phyloP scores from a whole-genome alignment of 108 stramenopile species.

The Nannochloropsis gaditana region DNA sequence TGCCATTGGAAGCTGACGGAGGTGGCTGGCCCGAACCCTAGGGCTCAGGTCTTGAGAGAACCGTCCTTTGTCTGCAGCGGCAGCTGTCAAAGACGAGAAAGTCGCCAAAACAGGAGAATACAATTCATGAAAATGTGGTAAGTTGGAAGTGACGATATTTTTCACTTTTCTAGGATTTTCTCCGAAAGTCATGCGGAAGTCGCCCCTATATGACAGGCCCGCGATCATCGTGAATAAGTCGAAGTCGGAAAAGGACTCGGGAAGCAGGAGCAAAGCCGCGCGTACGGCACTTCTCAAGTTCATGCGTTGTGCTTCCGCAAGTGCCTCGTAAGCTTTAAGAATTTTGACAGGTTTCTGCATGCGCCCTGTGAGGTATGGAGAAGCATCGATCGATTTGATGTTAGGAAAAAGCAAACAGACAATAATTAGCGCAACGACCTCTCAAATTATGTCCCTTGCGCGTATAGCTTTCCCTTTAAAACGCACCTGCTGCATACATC shows the following conservation, averaged over 20 bases:
- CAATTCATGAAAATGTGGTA: slow-evolving; percentile 41
- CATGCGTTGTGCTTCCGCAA: background rate
- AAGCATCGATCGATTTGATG: background rate
- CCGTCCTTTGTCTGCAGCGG: background rate
- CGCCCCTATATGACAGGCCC: slow-evolving; percentile 54
- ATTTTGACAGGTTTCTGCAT: slow-evolving; percentile 55
- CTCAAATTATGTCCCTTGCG: background rate
- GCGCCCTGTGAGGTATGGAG: slow-evolving; percentile 18
- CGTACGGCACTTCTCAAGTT: slow-evolving; percentile 40
- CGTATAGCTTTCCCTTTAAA: background rate
- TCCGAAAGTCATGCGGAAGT: slow-evolving; percentile 52
- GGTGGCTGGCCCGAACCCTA: background rate
- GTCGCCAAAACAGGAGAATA: slow-evolving; percentile 35
- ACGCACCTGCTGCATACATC: slow-evolving; percentile 53
- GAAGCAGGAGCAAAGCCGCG: slow-evolving; percentile 48
- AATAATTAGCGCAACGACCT: background rate
- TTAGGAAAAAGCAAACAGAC: background rate
- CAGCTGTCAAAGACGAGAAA: background rate
- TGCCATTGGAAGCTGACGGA: slow-evolving; percentile 1
- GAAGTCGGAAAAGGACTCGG: slow-evolving; percentile 44
- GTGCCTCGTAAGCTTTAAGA: slow-evolving; percentile 27
- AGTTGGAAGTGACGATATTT: slow-evolving; percentile 49
- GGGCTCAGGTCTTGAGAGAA: background rate
- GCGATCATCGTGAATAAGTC: slow-evolving; percentile 51
- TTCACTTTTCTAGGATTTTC: slow-evolving; percentile 55